Percentiles rank a stretch among this genome's conserved stretches.
Conservation (phyloP, 169 alveolate genomes). For the Plasmodium gonderi region DNA sequence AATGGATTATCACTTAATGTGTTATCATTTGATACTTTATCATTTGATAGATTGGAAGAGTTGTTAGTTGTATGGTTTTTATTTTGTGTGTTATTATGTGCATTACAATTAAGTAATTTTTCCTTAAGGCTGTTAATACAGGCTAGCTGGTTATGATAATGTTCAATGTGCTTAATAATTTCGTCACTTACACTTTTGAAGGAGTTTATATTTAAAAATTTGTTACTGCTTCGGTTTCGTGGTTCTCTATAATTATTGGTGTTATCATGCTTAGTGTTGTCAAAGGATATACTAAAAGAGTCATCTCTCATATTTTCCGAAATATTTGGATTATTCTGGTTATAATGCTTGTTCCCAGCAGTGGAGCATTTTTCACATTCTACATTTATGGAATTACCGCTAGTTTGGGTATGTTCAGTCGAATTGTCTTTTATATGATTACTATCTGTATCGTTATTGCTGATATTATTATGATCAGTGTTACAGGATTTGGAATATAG, state of each 20-base stretch:
- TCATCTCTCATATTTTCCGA: neutral
- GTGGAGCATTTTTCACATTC: constrained; percentile 2
- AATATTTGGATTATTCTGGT: neutral
- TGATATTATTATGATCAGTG: neutral
- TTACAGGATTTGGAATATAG: neutral
- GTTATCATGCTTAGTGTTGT: constrained; percentile 6
- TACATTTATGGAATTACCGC: neutral
- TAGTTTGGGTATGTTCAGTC: neutral
- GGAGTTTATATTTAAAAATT: neutral
- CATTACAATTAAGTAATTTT: neutral
- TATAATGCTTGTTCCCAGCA: neutral
- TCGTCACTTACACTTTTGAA: neutral
- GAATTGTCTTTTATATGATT: too few relatives aligned
- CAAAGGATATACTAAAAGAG: neutral
- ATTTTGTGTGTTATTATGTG: neutral
- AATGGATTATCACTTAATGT: neutral
- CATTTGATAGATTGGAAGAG: neutral
- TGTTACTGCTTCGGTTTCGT: neutral
- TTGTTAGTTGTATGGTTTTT: neutral
- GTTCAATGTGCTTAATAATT: neutral
- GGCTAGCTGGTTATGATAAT: constrained; percentile 15
- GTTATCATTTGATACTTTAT: neutral
- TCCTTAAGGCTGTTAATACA: neutral
- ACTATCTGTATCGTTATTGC: neutral
- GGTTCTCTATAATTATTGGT: constrained; percentile 10